Percentiles rank a stretch among this genome's conserved stretches.
Evolutionary conservation across 2,329 filamentous ascomycete genomes (phyloP).

Genomic region (Cordyceps pruinosa): DNA sequence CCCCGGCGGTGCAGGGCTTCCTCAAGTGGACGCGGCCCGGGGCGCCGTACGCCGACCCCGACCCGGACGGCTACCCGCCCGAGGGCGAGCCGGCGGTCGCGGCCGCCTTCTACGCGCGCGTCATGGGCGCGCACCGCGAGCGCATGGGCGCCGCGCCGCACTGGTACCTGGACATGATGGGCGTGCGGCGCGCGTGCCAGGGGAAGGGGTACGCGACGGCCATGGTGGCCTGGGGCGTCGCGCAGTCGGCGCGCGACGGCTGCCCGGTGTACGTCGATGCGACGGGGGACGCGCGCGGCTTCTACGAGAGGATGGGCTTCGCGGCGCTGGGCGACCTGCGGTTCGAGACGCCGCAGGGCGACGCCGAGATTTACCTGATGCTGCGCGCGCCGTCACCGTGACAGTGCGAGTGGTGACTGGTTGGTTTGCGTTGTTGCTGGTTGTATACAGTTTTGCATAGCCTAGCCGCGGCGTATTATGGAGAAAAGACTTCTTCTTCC

Average conservation of each 20-base stretch:
- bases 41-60: constrained; percentile 18
- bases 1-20: constrained; percentile 32
- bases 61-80: constrained; percentile 30
- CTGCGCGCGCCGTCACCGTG: constrained; percentile 20
- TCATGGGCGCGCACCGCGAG: constrained; percentile 28
- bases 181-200: constrained; percentile 35
- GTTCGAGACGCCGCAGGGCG: constrained; percentile 27
- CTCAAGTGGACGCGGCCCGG: constrained; percentile 39
- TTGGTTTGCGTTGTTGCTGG: neutral
- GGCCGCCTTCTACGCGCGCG: constrained; percentile 32
- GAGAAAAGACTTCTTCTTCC: no score
- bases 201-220: constrained; percentile 38
- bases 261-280: constrained; percentile 44
- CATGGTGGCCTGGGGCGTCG: constrained; percentile 41
- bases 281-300: constrained; percentile 36
- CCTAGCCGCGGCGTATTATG: no score
- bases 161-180: constrained; percentile 43
- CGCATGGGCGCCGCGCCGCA: constrained; percentile 37
- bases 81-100: constrained; percentile 31
- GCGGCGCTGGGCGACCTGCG: constrained; percentile 28
- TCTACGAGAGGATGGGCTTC: constrained; percentile 46
- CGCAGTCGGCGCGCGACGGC: constrained; percentile 36
- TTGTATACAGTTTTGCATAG: no score
- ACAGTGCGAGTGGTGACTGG: neutral
- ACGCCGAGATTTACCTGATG: constrained; percentile 31